These are phyloP conservation scores for Zasmidium cellare DNA, from an alignment of 2,329 filamentous ascomycete species.

Conservation along the genomic window DNA sequence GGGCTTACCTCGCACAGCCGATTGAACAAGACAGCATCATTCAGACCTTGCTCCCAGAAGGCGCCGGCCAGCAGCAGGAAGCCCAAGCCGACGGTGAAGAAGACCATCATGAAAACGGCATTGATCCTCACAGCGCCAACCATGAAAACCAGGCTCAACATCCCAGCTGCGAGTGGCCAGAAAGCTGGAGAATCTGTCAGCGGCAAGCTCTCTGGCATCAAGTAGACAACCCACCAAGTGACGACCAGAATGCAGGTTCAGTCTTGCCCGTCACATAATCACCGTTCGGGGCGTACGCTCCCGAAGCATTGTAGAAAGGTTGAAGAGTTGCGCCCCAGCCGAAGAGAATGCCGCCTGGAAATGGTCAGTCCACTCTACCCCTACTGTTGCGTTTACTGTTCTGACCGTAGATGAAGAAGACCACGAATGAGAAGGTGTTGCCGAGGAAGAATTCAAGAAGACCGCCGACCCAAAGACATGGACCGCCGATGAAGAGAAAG, in stretches of 20 bases:
- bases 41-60: constrained; percentile 13
- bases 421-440: constrained; percentile 33
- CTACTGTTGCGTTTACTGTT: too few species aligned
- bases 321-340: constrained; percentile 18
- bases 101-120: constrained; percentile 14
- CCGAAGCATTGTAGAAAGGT: constrained; percentile 16
- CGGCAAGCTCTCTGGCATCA: not conserved
- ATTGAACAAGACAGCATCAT: constrained; percentile 5
- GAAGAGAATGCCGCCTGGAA: constrained; percentile 18
- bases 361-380: too few species aligned
- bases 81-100: constrained; percentile 13
- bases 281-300: constrained; percentile 11
- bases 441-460: constrained; percentile 37
- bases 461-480: constrained; percentile 32
- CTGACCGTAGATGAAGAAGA: constrained; percentile 25
- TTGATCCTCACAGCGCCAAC: constrained; percentile 13
- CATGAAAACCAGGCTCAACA: constrained; percentile 15
- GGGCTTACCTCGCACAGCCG: constrained; percentile 2
- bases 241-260: constrained; percentile 8
- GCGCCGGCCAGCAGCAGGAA: constrained; percentile 13
- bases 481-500: constrained; percentile 37
- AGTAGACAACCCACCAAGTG: constrained; percentile 4
- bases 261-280: constrained; percentile 8
- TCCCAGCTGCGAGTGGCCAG: constrained; percentile 10
- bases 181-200: constrained; percentile 4